Conservation (phyloP, 2,329 filamentous ascomycete species). For the Lomentospora prolificans region DNA sequence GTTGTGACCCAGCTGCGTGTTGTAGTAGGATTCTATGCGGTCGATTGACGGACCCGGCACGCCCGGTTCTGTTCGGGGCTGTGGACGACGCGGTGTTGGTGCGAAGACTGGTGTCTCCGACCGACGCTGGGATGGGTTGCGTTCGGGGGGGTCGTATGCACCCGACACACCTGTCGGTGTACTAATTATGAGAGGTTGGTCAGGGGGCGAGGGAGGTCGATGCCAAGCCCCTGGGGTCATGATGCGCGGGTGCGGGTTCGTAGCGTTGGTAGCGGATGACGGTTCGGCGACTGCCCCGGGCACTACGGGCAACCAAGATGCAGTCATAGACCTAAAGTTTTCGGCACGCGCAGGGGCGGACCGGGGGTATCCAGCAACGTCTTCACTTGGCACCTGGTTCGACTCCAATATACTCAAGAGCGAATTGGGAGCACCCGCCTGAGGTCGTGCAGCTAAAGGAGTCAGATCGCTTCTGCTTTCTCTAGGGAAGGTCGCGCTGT, state of each 20-base stretch:
- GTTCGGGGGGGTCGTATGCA: conserved; percentile 36
- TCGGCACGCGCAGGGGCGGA: neutral
- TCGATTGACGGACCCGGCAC: conserved; percentile 36
- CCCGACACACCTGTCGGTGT: conserved; percentile 46
- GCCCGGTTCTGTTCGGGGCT: conserved; percentile 22
- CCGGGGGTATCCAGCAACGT: neutral
- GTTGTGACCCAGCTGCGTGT: neutral
- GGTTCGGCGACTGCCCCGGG: neutral
- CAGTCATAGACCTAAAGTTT: neutral
- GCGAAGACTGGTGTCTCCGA: conserved; percentile 39
- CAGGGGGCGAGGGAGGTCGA: conserved; percentile 22
- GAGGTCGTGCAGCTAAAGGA: neutral
- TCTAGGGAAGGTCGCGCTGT: neutral
- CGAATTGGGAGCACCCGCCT: neutral
- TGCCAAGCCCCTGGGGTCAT: neutral
- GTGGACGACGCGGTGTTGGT: conserved; percentile 42
- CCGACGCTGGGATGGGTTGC: conserved; percentile 18
- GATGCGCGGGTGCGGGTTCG: neutral
- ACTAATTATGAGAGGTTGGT: conserved; percentile 51
- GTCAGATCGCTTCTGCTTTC: neutral
- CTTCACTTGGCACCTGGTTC: neutral
- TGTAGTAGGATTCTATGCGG: conserved; percentile 40
- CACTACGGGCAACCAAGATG: neutral
- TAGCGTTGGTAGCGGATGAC: neutral
- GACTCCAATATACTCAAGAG: neutral